Percentiles rank a stretch among this genome's conserved stretches.
These are phyloP conservation scores for Penicillium pulvis DNA, from an alignment of 495 filamentous ascomycete genomes.

Conservation along the genomic window DNA sequence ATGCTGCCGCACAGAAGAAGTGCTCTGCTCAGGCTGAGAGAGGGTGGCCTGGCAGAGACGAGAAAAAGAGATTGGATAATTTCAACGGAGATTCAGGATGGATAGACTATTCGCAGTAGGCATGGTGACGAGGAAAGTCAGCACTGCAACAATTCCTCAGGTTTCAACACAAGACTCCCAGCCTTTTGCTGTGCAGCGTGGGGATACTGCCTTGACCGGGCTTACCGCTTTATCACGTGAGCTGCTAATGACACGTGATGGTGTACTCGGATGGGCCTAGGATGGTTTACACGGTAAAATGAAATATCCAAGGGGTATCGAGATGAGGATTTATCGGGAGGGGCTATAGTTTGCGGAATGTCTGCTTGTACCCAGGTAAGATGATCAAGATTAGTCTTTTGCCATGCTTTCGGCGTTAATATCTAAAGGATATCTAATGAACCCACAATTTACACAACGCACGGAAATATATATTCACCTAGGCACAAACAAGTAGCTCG, in stretches of 20 bases:
- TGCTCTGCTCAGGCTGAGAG: constrained; percentile 13
- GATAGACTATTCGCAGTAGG: constrained; percentile 7
- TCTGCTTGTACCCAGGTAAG: too few species aligned
- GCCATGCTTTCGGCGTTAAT: too few species aligned
- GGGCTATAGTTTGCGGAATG: too few species aligned
- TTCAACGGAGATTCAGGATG: constrained; percentile 15
- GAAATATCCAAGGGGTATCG: too few species aligned
- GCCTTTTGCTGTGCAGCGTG: constrained; percentile 2
- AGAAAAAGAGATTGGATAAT: neutral
- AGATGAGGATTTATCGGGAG: too few species aligned
- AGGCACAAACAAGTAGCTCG: too few species aligned
- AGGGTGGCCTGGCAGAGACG: constrained; percentile 10
- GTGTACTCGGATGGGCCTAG: neutral
- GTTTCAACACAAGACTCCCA: neutral
- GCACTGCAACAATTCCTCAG: constrained; percentile 17
- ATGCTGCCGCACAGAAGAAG: neutral
- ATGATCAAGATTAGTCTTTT: constrained; percentile 1
- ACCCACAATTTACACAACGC: too few species aligned
- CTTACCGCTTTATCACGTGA: constrained; percentile 1
- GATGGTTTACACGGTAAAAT: too few species aligned
- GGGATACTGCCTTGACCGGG: neutral
- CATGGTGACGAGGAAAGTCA: constrained; percentile 21
- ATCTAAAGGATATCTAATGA: too few species aligned
- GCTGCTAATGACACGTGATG: neutral
- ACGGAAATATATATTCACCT: too few species aligned